A percentile compares a stretch with the other conserved stretches of the same genome.
phyloP scores from a whole-genome alignment of 306 rosid genomes.

The Vachellia collinsii region DNA sequence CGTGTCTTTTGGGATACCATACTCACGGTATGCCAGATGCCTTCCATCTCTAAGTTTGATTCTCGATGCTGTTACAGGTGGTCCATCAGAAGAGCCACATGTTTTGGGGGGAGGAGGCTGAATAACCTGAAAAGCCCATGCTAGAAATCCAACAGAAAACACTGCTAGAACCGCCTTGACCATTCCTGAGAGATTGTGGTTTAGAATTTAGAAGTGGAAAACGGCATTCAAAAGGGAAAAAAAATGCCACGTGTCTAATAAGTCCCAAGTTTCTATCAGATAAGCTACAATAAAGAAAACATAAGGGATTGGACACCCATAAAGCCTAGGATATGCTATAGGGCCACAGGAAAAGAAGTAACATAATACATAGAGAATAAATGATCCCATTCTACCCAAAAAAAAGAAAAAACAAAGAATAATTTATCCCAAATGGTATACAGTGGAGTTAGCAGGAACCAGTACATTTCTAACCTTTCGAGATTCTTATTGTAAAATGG shows the following conservation, averaged over 20 bases:
- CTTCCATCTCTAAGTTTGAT: conserved; percentile 87
- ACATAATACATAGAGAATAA: background rate
- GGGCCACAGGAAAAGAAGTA: background rate
- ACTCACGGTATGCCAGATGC: conserved; percentile 82
- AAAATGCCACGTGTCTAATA: background rate
- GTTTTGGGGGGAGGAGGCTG: conserved; percentile 76
- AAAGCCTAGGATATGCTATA: background rate
- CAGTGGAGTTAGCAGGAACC: conserved; percentile 1
- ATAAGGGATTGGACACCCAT: background rate
- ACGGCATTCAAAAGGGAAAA: background rate
- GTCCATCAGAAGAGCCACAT: conserved; percentile 83
- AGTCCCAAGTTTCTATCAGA: background rate
- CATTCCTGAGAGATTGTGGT: conserved; percentile 56
- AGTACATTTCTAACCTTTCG: background rate
- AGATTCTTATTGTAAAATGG: conserved; percentile 9
- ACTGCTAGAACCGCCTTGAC: conserved; percentile 54
- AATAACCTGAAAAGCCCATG: conserved; percentile 76
- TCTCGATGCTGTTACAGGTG: conserved; percentile 71
- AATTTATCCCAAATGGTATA: background rate
- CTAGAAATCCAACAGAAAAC: conserved; percentile 63
- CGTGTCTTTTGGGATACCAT: conserved; percentile 69
- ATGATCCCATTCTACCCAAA: background rate
- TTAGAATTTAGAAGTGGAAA: background rate
- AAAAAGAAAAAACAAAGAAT: no score
- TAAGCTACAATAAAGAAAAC: background rate